Conservation (phyloP, 495 filamentous ascomycete genomes). For the Neurospora sp. region DNA sequence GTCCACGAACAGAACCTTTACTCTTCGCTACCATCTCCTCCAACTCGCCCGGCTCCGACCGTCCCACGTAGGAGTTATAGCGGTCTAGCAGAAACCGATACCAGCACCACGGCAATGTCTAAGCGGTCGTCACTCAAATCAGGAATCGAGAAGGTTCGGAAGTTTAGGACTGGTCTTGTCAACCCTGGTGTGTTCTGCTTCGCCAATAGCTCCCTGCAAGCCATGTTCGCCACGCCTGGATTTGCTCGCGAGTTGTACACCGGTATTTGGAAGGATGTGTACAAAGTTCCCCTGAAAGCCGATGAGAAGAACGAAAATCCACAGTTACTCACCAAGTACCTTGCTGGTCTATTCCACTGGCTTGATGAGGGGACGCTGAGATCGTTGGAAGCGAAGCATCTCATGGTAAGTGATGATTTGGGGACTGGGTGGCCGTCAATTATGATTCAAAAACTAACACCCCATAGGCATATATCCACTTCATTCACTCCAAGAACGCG, state of each 20-base stretch:
- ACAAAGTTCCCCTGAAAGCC: constrained; percentile 37
- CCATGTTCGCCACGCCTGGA: constrained; percentile 62
- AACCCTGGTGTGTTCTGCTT: constrained; percentile 84
- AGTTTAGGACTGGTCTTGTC: constrained; percentile 53
- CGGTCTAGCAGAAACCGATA: constrained; percentile 57
- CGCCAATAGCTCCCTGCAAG: constrained; percentile 82
- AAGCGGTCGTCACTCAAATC: constrained; percentile 29
- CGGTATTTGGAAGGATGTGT: constrained; percentile 43
- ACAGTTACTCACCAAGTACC: constrained; percentile 67
- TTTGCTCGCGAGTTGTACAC: constrained; percentile 58
- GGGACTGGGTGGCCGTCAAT: not conserved
- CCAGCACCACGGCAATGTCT: constrained; percentile 36
- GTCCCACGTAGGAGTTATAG: constrained; percentile 79
- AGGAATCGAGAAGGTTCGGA: constrained; percentile 4
- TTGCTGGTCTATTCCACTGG: constrained; percentile 58
- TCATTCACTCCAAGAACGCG: constrained; percentile 18
- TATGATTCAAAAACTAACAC: constrained; percentile 15
- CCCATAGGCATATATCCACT: constrained; percentile 27
- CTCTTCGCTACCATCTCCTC: constrained; percentile 30
- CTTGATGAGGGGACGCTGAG: constrained; percentile 57
- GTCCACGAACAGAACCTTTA: constrained; percentile 23
- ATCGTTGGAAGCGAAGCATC: constrained; percentile 47
- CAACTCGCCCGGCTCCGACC: constrained; percentile 70
- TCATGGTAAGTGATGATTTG: constrained; percentile 42
- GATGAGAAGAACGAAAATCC: constrained; percentile 60